These are phyloP conservation scores for Paramecium caudatum DNA, from an alignment of 73 alveolate species.

Conservation along the genomic window DNA sequence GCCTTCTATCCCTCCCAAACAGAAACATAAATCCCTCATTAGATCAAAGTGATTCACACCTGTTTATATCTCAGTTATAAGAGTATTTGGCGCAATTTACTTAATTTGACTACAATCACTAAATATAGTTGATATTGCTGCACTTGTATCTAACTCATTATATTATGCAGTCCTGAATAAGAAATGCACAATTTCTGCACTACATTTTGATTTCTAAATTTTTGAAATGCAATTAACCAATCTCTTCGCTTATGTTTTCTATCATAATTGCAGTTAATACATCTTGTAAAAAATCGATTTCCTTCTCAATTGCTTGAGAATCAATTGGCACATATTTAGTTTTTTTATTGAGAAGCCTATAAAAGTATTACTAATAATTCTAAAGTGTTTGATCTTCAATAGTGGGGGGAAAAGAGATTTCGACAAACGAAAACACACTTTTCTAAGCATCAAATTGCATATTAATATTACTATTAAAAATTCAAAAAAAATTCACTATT, in stretches of 20 bases:
- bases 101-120: too few species aligned
- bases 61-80: too few species aligned
- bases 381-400: background rate
- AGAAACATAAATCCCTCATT: slow-evolving; percentile 59
- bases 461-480: background rate
- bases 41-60: slow-evolving; percentile 67
- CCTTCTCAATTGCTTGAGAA: background rate
- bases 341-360: background rate
- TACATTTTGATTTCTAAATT: slow-evolving; percentile 3
- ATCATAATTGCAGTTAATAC: background rate
- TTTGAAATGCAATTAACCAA: background rate
- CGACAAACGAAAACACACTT: slow-evolving; percentile 15
- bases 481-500: too few species aligned
- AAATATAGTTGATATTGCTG: too few species aligned
- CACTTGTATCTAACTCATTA: too few species aligned
- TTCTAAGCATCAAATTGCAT: slow-evolving; percentile 32
- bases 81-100: too few species aligned
- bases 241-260: slow-evolving; percentile 7
- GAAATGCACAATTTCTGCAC: too few species aligned
- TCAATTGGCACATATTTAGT: background rate
- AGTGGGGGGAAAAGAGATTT: slow-evolving; percentile 9
- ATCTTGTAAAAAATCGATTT: background rate
- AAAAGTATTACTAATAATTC: slow-evolving; percentile 22
- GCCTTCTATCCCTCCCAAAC: slow-evolving; percentile 72
- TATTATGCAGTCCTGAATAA: background rate